Evolutionary conservation across 768 basidiomycete species (phyloP), one percentile per base, ranked within the genome.

Genomic region (Tubosaeta sp.): DNA sequence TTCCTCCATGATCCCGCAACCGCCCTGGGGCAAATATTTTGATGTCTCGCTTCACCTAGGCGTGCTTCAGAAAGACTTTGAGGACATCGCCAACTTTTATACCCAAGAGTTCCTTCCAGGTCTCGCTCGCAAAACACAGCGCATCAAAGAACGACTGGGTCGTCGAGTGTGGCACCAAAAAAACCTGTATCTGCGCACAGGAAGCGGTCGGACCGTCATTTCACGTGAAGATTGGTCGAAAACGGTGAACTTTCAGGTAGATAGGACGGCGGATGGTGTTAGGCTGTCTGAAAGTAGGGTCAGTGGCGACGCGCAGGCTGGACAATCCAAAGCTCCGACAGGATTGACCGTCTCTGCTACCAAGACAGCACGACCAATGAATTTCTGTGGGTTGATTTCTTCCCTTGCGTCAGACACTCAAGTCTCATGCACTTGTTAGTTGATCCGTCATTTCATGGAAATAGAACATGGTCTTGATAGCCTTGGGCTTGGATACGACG

Each of bases 61-160:
- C 11, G 66, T 90, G 44, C 73, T 90, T 27, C 58, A 72, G 52
- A 78, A 76, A 17, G 86, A 86, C 56, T 59, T 84, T 37, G 55
- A 60, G 17, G 76, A 81, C 52, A 70, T 91, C 22, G 65, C 72
- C 47, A 58, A 65, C 3, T 74, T 89, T 47, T 64, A 72, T 34
- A 56, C 63, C 3, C 45, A 58, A 46, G 58, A 62, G 22, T 73
- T 70, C 31, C 65, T 83, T 12, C 67, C 69, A n/a, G 68, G 77
- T 3, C 56, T 81, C 7, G 76, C 71, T 6, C 80, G 86, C 10
- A 79, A 73, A 16, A 71, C 72, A 3, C 80, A 84, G 55, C 79
- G 88, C 16, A 51, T 82, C n/a, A 88, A 88, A 68, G 87, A 91
- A 69, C 75, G 80, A 29, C 69, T 90, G n/a, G 86, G 86, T 9